Conservation (phyloP, 352 stramenopile genomes). For the Phytophthora parvispora region DNA sequence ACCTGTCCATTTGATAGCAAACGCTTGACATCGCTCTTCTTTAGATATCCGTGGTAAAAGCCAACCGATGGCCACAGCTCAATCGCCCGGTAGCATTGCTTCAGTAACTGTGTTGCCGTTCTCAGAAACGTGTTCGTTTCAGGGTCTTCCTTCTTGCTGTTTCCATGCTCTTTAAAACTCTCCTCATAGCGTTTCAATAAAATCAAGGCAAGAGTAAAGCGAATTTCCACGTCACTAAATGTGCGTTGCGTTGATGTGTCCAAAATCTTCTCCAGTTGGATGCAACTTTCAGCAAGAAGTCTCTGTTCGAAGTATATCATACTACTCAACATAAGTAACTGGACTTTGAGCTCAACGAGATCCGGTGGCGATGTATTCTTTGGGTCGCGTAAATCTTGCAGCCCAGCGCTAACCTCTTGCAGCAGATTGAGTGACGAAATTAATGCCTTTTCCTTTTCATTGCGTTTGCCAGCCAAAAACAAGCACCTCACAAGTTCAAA, state of each 20-base stretch:
- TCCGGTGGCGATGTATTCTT: neutral
- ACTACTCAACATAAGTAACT: constrained; percentile 52
- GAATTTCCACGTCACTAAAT: constrained; percentile 49
- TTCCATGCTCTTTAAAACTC: neutral
- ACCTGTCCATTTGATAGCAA: constrained; percentile 35
- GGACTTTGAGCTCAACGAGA: constrained; percentile 13
- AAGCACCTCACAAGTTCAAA: constrained; percentile 50
- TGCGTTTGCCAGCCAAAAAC: constrained; percentile 42
- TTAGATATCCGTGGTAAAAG: constrained; percentile 59
- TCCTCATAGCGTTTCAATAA: constrained; percentile 24
- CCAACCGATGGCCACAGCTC: constrained; percentile 64
- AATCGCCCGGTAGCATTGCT: constrained; percentile 56
- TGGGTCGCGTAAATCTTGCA: neutral
- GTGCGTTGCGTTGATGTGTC: neutral
- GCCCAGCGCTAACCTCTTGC: neutral
- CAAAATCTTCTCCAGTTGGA: constrained; percentile 35
- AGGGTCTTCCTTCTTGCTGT: neutral
- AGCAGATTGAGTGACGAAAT: constrained; percentile 30
- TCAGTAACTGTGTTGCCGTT: constrained; percentile 34
- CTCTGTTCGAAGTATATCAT: constrained; percentile 56
- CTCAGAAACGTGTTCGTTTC: constrained; percentile 20
- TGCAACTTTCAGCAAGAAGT: constrained; percentile 19
- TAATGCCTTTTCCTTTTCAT: constrained; percentile 31
- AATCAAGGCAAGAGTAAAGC: constrained; percentile 42
- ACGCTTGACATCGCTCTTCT: constrained; percentile 33